These are phyloP conservation scores for Scytalidium sp. DNA, from an alignment of 2,329 filamentous ascomycete genomes.

Conservation along the genomic window DNA sequence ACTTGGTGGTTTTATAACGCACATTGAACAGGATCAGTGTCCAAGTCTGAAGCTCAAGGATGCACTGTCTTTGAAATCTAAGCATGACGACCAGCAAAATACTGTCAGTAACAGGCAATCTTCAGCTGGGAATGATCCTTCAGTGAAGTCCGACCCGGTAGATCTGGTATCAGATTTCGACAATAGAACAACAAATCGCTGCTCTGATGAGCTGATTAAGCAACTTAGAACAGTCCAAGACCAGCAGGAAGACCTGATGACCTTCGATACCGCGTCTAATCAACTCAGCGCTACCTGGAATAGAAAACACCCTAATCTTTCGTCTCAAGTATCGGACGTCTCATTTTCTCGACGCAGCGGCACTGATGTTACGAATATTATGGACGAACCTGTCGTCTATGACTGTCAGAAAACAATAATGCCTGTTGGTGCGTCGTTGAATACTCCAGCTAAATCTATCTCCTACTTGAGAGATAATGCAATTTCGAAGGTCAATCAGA, in stretches of 20 bases:
- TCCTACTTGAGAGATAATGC: neutral
- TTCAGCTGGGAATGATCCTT: neutral
- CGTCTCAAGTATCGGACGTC: neutral
- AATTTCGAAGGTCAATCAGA: neutral
- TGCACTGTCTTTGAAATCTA: too few relatives aligned
- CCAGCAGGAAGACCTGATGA: neutral
- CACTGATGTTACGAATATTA: neutral
- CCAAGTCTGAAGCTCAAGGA: neutral
- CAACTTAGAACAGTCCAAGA: too few relatives aligned
- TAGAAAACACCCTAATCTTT: neutral
- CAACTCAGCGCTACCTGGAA: neutral
- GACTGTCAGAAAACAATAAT: neutral
- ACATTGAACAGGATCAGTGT: constrained; percentile 17
- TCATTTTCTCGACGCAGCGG: neutral
- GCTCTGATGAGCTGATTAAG: neutral
- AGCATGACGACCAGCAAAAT: neutral
- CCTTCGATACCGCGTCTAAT: neutral
- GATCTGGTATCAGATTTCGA: too few relatives aligned
- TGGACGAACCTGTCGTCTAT: constrained; percentile 3
- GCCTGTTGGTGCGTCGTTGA: neutral
- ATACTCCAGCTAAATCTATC: neutral
- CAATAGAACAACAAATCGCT: too few relatives aligned
- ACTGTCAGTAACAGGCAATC: neutral
- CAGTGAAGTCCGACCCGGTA: too few relatives aligned
- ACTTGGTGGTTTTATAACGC: constrained; percentile 17